Evolutionary conservation across 257 asterid species (phyloP).

Genomic region (Euphrasia confusa): DNA sequence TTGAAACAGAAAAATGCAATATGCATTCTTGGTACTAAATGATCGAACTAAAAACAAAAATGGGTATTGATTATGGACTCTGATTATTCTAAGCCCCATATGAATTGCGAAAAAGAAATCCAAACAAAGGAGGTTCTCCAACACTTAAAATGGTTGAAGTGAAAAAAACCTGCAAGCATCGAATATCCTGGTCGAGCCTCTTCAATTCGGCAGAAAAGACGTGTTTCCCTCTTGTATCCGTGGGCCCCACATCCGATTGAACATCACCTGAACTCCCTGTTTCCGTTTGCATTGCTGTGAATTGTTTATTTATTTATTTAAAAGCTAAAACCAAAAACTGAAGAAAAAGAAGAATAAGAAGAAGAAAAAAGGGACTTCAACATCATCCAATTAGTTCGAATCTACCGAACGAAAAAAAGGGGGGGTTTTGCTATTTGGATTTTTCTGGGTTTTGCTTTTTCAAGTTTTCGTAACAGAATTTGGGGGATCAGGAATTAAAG

Average conservation of each 20-base stretch:
- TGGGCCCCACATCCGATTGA: constrained; percentile 45
- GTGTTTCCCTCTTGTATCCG: constrained; percentile 88
- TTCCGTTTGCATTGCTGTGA: constrained; percentile 49
- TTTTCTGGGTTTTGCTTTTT: no score
- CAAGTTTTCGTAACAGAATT: no score
- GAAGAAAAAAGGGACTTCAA: neutral
- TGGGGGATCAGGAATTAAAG: no score
- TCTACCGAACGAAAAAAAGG: no score
- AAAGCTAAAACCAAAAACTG: neutral
- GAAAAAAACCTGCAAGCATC: constrained; percentile 69
- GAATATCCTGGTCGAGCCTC: constrained; percentile 91
- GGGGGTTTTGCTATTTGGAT: no score
- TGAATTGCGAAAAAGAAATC: neutral
- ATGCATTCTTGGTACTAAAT: neutral
- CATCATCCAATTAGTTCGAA: no score
- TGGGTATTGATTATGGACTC: neutral
- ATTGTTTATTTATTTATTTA: neutral
- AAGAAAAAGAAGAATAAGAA: neutral
- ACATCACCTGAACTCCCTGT: constrained; percentile 47
- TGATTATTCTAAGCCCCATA: no score
- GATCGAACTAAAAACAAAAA: neutral
- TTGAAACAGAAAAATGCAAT: neutral
- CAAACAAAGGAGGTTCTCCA: neutral
- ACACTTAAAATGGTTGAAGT: neutral
- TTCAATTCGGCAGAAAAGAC: constrained; percentile 86